Conservation (phyloP, 1,284 basidiomycete species). For the Ganoderma leucocontextum region DNA sequence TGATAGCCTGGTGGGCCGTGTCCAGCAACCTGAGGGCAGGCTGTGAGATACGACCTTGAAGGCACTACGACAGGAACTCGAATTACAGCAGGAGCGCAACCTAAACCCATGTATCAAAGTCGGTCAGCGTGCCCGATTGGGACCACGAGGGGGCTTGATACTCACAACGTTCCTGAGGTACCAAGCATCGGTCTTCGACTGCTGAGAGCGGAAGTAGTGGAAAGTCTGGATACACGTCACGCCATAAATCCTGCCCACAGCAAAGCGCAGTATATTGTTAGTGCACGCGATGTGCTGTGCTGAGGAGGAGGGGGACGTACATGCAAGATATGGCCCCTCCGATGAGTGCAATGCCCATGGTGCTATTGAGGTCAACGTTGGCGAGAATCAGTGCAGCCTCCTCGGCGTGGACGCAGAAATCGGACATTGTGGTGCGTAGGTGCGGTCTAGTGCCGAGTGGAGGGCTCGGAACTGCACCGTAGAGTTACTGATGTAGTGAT, state of each 20-base stretch:
- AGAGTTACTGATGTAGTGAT: neutral
- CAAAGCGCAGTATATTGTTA: neutral
- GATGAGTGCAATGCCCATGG: neutral
- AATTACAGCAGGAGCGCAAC: neutral
- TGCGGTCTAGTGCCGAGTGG: neutral
- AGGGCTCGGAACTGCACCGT: neutral
- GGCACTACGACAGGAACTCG: neutral
- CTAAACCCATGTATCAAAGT: neutral
- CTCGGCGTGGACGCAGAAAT: neutral
- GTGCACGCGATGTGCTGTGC: neutral
- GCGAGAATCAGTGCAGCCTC: neutral
- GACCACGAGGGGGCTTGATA: neutral
- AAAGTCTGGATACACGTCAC: neutral
- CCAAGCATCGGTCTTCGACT: neutral
- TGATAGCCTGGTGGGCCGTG: neutral
- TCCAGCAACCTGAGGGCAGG: neutral
- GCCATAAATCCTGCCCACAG: neutral
- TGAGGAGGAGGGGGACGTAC: neutral
- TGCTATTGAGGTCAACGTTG: slow-evolving; percentile 1
- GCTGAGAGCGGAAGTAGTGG: neutral
- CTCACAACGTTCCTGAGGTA: neutral
- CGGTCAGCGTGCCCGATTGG: neutral
- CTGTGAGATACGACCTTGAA: neutral
- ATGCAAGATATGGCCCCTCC: neutral
- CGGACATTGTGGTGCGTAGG: neutral